Percentiles rank a stretch among this genome's conserved stretches.
phyloP scores from a whole-genome alignment of 371 early-diverging fungal species.

The Mucor plumbeus region DNA sequence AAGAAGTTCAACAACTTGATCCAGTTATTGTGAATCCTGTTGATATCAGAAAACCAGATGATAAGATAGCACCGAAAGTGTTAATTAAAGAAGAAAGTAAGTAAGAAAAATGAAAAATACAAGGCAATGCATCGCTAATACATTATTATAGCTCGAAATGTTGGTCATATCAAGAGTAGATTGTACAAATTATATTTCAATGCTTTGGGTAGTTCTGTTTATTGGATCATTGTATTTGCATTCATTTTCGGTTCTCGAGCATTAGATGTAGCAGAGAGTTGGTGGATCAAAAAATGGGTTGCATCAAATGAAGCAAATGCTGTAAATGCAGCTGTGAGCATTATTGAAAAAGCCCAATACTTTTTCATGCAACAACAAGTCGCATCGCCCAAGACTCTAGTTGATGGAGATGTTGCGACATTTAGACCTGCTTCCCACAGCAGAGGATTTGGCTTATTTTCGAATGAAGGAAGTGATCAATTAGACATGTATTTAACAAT shows the following conservation, averaged over 20 bases:
- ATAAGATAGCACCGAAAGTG: conserved; percentile 17
- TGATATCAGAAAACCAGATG: background rate
- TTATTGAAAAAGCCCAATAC: conserved; percentile 36
- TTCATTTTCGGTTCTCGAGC: conserved; percentile 50
- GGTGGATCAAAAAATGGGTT: conserved; percentile 39
- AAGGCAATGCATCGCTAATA: background rate
- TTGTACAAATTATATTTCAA: conserved; percentile 47
- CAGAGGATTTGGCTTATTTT: conserved; percentile 5
- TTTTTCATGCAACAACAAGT: conserved; percentile 43
- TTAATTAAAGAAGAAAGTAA: conserved; percentile 31
- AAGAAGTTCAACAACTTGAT: conserved; percentile 16
- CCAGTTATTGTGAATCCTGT: conserved; percentile 24
- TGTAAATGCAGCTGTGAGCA: conserved; percentile 21
- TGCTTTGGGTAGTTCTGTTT: conserved; percentile 61
- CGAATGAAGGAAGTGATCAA: conserved; percentile 10
- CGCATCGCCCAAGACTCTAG: conserved; percentile 55
- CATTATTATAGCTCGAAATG: conserved; percentile 32
- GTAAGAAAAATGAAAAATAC: background rate
- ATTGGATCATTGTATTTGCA: conserved; percentile 50
- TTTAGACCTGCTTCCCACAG: background rate
- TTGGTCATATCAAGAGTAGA: conserved; percentile 48
- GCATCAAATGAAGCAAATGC: conserved; percentile 1
- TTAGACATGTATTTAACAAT: conserved; percentile 28
- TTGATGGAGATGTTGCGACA: conserved; percentile 32
- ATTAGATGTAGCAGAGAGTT: conserved; percentile 47